Evolutionary conservation across 1,139 yeast genomes (phyloP), one percentile per base, ranked within the genome.

Genomic region (Debaryomyces subglobosus): DNA sequence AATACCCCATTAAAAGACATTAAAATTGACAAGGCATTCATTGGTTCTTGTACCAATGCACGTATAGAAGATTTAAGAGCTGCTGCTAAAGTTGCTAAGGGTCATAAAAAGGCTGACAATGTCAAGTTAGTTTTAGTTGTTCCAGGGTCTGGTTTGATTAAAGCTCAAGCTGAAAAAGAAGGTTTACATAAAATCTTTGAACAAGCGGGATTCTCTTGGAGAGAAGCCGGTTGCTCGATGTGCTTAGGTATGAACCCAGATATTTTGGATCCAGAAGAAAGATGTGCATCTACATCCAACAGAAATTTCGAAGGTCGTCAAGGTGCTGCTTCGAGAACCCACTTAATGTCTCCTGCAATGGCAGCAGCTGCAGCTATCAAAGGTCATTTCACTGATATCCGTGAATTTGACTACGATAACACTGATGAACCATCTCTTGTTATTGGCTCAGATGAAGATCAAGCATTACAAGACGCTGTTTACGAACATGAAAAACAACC

Each of bases 191-290:
- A 89, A 75, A 81, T 94, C 52, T 94, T 94, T 62, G 84, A 78
- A 62, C 90, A 83, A 45, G 98, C 99, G 49, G 98, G 97, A 24
- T 94, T 94, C 65, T 91, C 88, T 61, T 94, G 99, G 99, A 87
- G 99, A 77, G 99, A 94, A 75, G 98, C 99, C 55, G 99, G 99
- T 53, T 94, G 99, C 74, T 92, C 98, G 45, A 94, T 94, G 99
- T 94, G 99, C 75, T 82, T 94, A 52, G 99, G 99, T 71, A 94
- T 94, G 99, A 94, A 94, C 74, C 97, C 98, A 37, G 99, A 94
- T 75, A 92, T 94, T 61, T 81, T 94, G 63, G 84, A 86, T 53
- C 98, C 98, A 41, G 82, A 88, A 65, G 99, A 94, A 72, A 85
- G 99, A 73, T 94, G 99, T 77, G 99, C 99, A 5, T 92, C 98